Evolutionary conservation across 2,329 filamentous ascomycete genomes (phyloP), one percentile per base, ranked within the genome.

Genomic region (Ceratocystis lukuohia): DNA sequence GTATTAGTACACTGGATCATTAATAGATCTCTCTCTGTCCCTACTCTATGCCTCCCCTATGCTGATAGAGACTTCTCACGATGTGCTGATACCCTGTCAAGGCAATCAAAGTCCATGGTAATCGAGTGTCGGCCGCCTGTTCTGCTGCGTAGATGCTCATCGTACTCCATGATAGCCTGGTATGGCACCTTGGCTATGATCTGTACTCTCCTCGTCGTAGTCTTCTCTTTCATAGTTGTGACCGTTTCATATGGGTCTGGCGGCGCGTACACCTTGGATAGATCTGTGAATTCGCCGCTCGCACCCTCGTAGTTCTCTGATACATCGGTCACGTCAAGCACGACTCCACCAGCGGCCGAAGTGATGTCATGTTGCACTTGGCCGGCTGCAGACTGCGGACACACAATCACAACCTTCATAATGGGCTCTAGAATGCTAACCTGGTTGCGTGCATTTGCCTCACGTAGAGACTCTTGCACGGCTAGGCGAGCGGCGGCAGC

Each of bases 131-230:
- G 81, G 0, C 94, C 94, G 2, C 88, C 89, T 2, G 93, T 99
- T 78, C 96, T 82, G 75, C 90, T 92, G 64, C 94, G 81, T 69
- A 99, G 76, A 73, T 95, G 89, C 74, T 91, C 90, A 71, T 97
- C 80, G 75, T 97, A 99, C 53, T 93, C 89, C 45, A 97, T 87
- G 90, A 97, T 96, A 76, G 97, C 93, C 76, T 94, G 95, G 71
- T 97, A 80, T 41, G 94, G 94, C 33, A 97, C 93, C 71, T 89
- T 85, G 25, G 92, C 94, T 10, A 88, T 86, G 70, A 99, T 90
- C 62, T 87, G 82, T 67, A 81, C 78, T 77, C 78, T 80, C 59
- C 79, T 77, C 66, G 77, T 75, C 44, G 75, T 77, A 46, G 76
- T 79, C 71, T 78, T 80, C 73, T 80, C 80, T 56, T 77, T 79